Base-by-base conservation (phyloP, 495 filamentous ascomycete genomes). In the Margaritispora aquatica region DNA sequence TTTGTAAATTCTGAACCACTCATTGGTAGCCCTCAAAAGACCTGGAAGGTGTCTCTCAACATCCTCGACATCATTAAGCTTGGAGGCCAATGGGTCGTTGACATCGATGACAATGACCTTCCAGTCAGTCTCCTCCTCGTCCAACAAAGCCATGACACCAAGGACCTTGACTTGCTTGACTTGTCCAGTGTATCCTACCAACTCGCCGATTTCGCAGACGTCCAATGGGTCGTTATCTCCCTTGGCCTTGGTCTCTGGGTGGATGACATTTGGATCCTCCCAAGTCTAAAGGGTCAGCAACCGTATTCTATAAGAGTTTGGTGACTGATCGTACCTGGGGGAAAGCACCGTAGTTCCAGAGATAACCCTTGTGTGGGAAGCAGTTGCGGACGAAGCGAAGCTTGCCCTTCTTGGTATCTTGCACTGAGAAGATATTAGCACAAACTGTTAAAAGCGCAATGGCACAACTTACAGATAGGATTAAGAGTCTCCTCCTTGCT, bases 1-100 rank as follows among this genome's bases (percentile, higher is more conserved):
- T 84, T 97, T 97, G 86, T 99, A 99, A 84, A 99, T 97, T 75
- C 95, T 90, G 89, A 99, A 99, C 95, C 95, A 99, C 83, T 99
- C 95, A 73, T 99, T 99, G 71, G 94, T 97, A 70, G 95, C 95
- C 63, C 95, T 84, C 70, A 99, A 80, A 38, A 97, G 88, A 62
- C 95, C 95, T 46, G 95, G 95, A 23, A 99, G 88, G 81, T 97
- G 95, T 71, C 93, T 87, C 82, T 97, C 95, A 58, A 99, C 93
- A 75, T 99, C 95, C 82, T 97, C 95, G 67, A 99, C 88, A 75
- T 97, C 93, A 76, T 99, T 91, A 67, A 99, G 90, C 83, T 96
- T 96, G 62, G 88, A 73, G 52, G 95, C 95, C 56, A 99, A 80
- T 66, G 95, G 94, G 77, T 97, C 95, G 75, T 97, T 96, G 73